Evolutionary conservation across 352 stramenopile genomes (phyloP), one percentile per base, ranked within the genome.

Genomic region (Pythium pectinolyticum): DNA sequence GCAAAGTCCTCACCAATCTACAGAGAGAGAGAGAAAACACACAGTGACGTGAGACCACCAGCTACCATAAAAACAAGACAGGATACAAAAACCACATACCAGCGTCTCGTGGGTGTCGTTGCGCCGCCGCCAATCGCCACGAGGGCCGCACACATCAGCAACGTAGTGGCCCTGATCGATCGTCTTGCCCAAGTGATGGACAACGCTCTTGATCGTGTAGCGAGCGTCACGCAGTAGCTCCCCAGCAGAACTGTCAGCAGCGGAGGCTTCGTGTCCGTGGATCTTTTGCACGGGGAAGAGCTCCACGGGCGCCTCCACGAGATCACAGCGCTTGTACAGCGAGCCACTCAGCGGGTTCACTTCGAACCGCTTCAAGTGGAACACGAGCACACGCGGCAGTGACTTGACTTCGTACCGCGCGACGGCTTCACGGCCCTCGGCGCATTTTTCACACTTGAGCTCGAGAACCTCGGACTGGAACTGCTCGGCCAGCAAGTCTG

Each of bases 311-410:
- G 87, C 76, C 15, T 89, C 68, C n/a, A 96, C 75, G 5, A 80
- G 56, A 57, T 96, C 87, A 35, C 82, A 88, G 14, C 87, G 84
- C 73, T 96, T 96, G 54, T 82, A 91, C 19, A 90, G 57, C n/a
- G 72, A 74, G 15, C 84, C 82, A 20, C 70, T 84, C 22, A 75
- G 56, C 24, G 80, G 77, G 28, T 93, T 81, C 1, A 96, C 77
- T 61, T 96, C 87, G 34, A 96, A 96, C 28, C 87, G 80, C 70
- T 96, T 96, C 32, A 96, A 40, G 39, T 96, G 87, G 12, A 94
- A 76, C 19, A 94, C 82, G 4, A 96, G 63, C 25, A 94, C 70
- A 1, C 74, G 76, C 15, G 87, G 87, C 15, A 94, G 56, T 24
- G 76, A 84, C 31, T 90, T 86, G 15, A 94, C 74, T 17, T 75